Evolutionary conservation across 345 rosid genomes (phyloP), one percentile per base, ranked within the genome.

Genomic region (Lenwebbia sp.): DNA sequence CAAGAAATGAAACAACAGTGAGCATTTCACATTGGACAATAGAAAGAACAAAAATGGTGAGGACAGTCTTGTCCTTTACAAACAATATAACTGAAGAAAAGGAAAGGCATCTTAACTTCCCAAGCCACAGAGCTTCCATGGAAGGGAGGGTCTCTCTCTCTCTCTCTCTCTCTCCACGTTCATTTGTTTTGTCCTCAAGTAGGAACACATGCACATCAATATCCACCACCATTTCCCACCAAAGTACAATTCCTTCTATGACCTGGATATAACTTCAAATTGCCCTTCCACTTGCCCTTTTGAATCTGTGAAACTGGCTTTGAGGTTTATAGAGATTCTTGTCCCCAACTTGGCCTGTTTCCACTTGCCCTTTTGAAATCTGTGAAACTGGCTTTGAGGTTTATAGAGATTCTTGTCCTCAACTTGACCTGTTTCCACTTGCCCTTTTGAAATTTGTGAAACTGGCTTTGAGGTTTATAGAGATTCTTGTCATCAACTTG

Each of bases 61-160:
- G 91, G 93, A 90, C 93, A 90, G 90, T 89, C 88, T 88, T 90
- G 94, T 93, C 94, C 91, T 91, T 88, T 86, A 60, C 89, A 91
- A 90, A 87, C 89, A 84, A 54, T 53, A 82, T 89, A 37, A 40
- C 40, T 9, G 33, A 49, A 55, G 84, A 82, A 87, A 84, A 87
- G 30, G 56, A 86, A 86, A 87, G 76, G 90, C 87, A 87, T 90
- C 88, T 85, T 21, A 65, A 65, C 44, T 65, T 33, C 78, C 23
- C 44, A 33, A 33, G 47, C 78, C 40, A 54, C 10, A 30, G 84
- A 57, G 74, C 76, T 84, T 83, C 81, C 58, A 30, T 85, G 82
- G 82, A 85, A 50, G 44, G 78, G 78, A 65, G 78, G 25, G 25
- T 65, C 41, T 40, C 30, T 62, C 75, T 62, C 78, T 65, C 78